Conservation (phyloP, 352 stramenopile species). For the Phytophthora kernoviae region DNA sequence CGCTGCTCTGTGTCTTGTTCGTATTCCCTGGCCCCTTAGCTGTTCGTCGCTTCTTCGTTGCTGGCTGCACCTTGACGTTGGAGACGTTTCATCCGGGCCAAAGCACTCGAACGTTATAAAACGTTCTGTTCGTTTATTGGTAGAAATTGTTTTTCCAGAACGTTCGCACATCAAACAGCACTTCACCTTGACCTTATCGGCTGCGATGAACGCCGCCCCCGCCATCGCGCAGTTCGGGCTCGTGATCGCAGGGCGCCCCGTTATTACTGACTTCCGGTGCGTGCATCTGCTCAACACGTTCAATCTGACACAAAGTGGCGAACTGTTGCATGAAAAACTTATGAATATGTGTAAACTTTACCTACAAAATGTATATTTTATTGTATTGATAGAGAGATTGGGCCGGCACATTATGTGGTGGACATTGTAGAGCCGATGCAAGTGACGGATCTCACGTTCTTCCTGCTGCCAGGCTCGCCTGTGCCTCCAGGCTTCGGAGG, state of each 20-base stretch:
- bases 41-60: neutral
- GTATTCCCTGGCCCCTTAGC: too few species aligned
- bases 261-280: slow-evolving; percentile 68
- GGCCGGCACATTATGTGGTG: slow-evolving; percentile 62
- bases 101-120: too few species aligned
- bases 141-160: slow-evolving; percentile 9
- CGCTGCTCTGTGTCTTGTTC: too few species aligned
- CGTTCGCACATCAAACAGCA: neutral
- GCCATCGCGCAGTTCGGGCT: slow-evolving; percentile 62
- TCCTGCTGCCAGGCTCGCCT: slow-evolving; percentile 64
- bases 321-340: too few species aligned
- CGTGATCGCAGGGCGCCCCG: slow-evolving; percentile 65
- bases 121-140: neutral
- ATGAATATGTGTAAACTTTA: neutral
- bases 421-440: slow-evolving; percentile 61
- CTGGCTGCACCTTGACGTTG: too few species aligned
- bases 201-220: slow-evolving; percentile 26
- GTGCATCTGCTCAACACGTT: neutral
- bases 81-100: too few species aligned
- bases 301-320: neutral
- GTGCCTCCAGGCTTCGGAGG: slow-evolving; percentile 62
- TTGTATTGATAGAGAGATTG: slow-evolving; percentile 49
- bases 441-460: slow-evolving; percentile 79
- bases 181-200: too few species aligned
- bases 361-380: neutral